Base-by-base conservation (phyloP, 2,329 filamentous ascomycete species). In the Amylocarpus encephaloides region DNA sequence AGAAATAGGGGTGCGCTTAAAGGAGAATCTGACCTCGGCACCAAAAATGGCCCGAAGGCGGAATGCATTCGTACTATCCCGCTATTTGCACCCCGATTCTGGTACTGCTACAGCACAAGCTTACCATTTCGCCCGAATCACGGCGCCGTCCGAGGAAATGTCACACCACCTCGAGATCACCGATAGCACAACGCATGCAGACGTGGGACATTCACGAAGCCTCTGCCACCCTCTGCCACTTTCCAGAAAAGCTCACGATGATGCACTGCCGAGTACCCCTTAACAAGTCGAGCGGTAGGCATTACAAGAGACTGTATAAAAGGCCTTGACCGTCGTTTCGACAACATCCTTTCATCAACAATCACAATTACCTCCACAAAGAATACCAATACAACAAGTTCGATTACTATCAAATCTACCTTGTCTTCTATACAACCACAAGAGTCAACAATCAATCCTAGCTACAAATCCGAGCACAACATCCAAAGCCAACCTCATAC, bases 401-500 rank as follows among this genome's bases (percentile, higher is more conserved):
- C 47, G 43, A 49, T 43, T 19, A 38, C 47, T 40, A 41, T 50
- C 16, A 34, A 29, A 11, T 43, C 39, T 30, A 19, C 34, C 32
- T 50, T 35, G 16, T 39, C 22, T 13, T 29, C 22, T 34, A 45
- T 33, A 11, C 19, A 33, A 22, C 16, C 39, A 13, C 42, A 50
- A 22, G 54, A 55, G 32, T 48, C 47, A 35, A 39, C 52, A 16
- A 40, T 51, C 5, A 48, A 54, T 45, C 44, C 53, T 11, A 52
- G 44, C 6, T 49, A 54, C 52, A 49, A 57, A 18, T 44, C 52
- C 22, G 47, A 55, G 16, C 36, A 43, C 42, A 56, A 57, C 46
- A 59, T 34, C 40, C 52, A 57, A 34, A 56, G 33, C 48, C 40
- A 53, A 45, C 48, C 54, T 35, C 46, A 43, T 41, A 44, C 36